A percentile compares a stretch with the other conserved stretches of the same genome.
These are phyloP conservation scores for Candida tetrigidarum DNA, from an alignment of 1,139 yeast species.

Conservation along the genomic window DNA sequence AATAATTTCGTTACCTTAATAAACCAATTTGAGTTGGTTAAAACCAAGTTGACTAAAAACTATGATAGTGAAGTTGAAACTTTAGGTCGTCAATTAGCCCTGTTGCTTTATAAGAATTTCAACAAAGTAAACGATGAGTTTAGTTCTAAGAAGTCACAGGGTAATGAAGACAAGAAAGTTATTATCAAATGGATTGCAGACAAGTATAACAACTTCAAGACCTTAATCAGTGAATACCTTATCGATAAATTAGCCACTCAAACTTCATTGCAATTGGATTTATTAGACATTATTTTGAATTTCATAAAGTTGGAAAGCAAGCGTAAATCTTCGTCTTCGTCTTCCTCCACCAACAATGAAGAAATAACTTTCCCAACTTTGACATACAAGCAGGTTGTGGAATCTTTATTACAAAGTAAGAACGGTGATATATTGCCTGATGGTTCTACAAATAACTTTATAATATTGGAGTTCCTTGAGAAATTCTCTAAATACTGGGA, in stretches of 20 bases:
- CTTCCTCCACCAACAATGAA: too few relatives aligned
- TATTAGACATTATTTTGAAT: conserved; percentile 65
- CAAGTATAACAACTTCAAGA: conserved; percentile 61
- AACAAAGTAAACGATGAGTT: conserved; percentile 53
- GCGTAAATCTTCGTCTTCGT: conserved; percentile 49
- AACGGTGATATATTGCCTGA: conserved; percentile 43
- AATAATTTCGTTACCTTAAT: conserved; percentile 56
- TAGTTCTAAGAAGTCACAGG: conserved; percentile 38
- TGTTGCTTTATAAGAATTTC: conserved; percentile 60
- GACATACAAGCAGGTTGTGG: conserved; percentile 54
- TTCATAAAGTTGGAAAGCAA: conserved; percentile 63
- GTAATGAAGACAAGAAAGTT: conserved; percentile 51
- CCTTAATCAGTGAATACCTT: conserved; percentile 45
- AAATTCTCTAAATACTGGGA: conserved; percentile 56
- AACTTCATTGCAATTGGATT: conserved; percentile 60
- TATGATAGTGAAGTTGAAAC: conserved; percentile 33
- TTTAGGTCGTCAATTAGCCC: conserved; percentile 52
- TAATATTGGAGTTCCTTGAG: conserved; percentile 63
- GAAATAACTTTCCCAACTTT: conserved; percentile 66
- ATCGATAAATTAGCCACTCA: conserved; percentile 32
- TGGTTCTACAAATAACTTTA: conserved; percentile 54
- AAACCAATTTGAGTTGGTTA: conserved; percentile 35
- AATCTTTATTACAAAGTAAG: conserved; percentile 45
- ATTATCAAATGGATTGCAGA: conserved; percentile 67
- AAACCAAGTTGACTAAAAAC: conserved; percentile 21